Percentiles rank a stretch among this genome's conserved stretches.
Conservation (phyloP, 163 green algal species). For the Prototheca wickerhamii region DNA sequence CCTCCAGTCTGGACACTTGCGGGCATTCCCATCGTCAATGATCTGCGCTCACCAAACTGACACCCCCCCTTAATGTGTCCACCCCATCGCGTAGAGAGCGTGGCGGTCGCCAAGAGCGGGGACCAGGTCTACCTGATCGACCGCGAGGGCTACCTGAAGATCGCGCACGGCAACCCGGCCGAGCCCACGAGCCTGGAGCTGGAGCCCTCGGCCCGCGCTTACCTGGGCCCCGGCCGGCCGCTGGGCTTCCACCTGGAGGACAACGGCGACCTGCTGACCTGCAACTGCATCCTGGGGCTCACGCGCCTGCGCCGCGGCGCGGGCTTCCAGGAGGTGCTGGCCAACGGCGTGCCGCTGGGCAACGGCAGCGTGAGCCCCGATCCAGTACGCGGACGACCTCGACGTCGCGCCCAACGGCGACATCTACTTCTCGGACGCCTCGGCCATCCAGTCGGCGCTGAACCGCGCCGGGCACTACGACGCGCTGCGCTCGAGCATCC, state of each 20-base stretch:
- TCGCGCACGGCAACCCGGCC: not conserved
- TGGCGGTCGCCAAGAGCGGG: conserved; percentile 22
- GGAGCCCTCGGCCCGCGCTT: conserved; percentile 13
- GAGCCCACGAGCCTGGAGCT: conserved; percentile 2
- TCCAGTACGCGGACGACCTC: conserved; percentile 60
- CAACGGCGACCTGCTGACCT: conserved; percentile 33
- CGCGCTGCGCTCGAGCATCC: conserved; percentile 40
- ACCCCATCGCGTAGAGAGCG: conserved; percentile 38
- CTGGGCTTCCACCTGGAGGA: conserved; percentile 33
- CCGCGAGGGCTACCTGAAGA: conserved; percentile 33
- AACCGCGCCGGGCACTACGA: conserved; percentile 17
- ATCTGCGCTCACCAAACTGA: too few species aligned
- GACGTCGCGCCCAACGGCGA: conserved; percentile 33
- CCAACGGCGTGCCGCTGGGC: conserved; percentile 4
- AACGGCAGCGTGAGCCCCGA: conserved; percentile 5
- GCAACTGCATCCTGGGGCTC: conserved; percentile 29
- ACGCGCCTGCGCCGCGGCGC: conserved; percentile 19
- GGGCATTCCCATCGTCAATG: not conserved
- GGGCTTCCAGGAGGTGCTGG: conserved; percentile 17
- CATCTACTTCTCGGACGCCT: conserved; percentile 56
- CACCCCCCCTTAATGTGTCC: too few species aligned
- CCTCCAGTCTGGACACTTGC: not conserved
- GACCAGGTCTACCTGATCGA: conserved; percentile 46
- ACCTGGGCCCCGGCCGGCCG: conserved; percentile 40
- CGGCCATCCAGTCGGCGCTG: conserved; percentile 24